A percentile compares a stretch with the other conserved stretches of the same genome.
Conservation (phyloP, 2,329 filamentous ascomycete genomes). For the Gaeumannomyces tritici region DNA sequence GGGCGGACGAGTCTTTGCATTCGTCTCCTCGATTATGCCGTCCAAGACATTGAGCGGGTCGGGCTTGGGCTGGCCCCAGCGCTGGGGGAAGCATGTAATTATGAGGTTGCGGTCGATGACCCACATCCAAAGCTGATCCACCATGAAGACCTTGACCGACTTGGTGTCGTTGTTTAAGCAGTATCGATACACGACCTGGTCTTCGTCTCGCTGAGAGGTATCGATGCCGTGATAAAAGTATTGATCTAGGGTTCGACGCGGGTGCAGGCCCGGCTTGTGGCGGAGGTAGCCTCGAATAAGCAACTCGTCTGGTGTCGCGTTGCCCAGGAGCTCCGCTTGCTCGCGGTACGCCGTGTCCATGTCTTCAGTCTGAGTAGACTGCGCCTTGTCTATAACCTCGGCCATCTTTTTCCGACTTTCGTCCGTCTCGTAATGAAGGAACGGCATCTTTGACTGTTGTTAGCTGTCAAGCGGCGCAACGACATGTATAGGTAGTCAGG, state of each 20-base stretch:
- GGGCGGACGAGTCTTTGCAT: conserved; percentile 50
- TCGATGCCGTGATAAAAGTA: conserved; percentile 58
- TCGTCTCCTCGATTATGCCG: conserved; percentile 54
- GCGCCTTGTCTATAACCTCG: conserved; percentile 28
- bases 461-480: neutral
- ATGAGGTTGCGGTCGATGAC: conserved; percentile 47
- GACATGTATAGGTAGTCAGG: no score
- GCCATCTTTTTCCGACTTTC: conserved; percentile 45
- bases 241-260: conserved; percentile 54
- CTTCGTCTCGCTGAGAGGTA: conserved; percentile 47
- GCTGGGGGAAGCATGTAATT: conserved; percentile 48
- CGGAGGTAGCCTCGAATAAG: conserved; percentile 37
- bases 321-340: conserved; percentile 18
- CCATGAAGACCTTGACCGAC: conserved; percentile 56
- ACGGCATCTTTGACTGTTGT: conserved; percentile 46
- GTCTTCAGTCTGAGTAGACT: conserved; percentile 26
- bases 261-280: conserved; percentile 39
- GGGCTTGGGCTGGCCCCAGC: conserved; percentile 50
- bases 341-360: conserved; percentile 23
- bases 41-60: conserved; percentile 55
- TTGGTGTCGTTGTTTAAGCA: conserved; percentile 19
- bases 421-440: conserved; percentile 55
- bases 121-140: conserved; percentile 62
- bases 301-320: conserved; percentile 28
- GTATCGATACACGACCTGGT: conserved; percentile 58